Evolutionary conservation across 2,329 filamentous ascomycete genomes (phyloP).

Genomic region (Sarocladiaceae sp.): DNA sequence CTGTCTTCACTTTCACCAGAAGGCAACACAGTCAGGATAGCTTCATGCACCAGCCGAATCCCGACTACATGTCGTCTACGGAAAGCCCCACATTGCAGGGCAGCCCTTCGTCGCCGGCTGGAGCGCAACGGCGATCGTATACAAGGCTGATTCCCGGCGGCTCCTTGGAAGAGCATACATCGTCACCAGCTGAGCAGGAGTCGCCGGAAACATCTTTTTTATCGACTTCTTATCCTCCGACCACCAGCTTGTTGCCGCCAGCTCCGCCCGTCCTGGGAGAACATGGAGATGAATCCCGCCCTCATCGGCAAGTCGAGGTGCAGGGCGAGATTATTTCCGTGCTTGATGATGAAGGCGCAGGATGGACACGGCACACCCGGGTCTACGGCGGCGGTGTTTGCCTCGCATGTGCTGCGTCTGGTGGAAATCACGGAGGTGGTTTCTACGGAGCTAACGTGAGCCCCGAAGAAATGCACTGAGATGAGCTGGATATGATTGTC

Average conservation of each 20-base stretch:
- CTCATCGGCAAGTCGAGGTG: constrained; percentile 31
- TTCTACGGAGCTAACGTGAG: constrained; percentile 41
- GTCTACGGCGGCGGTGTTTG: constrained; percentile 57
- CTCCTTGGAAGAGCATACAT: constrained; percentile 17
- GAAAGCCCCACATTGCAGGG: constrained; percentile 21
- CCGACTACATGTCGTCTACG: constrained; percentile 39
- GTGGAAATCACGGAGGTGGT: constrained; percentile 37
- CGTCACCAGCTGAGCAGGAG: constrained; percentile 19
- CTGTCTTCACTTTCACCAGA: constrained; percentile 34
- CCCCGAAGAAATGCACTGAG: constrained; percentile 13
- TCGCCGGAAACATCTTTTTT: constrained; percentile 30
- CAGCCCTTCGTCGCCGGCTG: constrained; percentile 25
- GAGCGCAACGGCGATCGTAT: constrained; percentile 38
- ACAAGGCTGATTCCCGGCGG: constrained; percentile 35
- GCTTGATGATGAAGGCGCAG: constrained; percentile 41
- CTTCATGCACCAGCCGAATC: constrained; percentile 39
- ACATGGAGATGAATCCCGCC: not conserved
- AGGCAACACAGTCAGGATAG: constrained; percentile 20
- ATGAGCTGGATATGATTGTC: not conserved
- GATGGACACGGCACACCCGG: constrained; percentile 55
- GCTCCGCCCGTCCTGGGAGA: constrained; percentile 30
- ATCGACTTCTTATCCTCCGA: constrained; percentile 46
- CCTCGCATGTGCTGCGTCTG: constrained; percentile 48
- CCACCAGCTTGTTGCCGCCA: constrained; percentile 42
- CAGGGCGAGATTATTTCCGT: constrained; percentile 48